Evolutionary conservation across 2,329 filamentous ascomycete species (phyloP).

Genomic region (Sporothrix schenckii): DNA sequence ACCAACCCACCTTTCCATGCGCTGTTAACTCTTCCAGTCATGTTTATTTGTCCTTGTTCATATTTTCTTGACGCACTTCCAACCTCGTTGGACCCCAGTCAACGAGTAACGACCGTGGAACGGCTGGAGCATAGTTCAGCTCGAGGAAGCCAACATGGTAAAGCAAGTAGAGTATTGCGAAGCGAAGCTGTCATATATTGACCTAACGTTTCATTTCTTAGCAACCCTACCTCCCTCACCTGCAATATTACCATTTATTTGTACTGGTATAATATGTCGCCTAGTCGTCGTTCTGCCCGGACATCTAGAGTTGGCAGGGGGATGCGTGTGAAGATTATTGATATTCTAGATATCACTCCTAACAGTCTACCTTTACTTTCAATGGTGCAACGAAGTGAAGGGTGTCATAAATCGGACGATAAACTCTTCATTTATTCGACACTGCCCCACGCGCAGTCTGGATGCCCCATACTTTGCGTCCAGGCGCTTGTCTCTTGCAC

Average conservation of each 20-base stretch:
- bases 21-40: not conserved
- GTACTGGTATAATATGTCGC: too few species aligned
- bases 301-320: too few species aligned
- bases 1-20: not conserved
- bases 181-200: not conserved
- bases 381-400: too few species aligned
- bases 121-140: not conserved
- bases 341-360: too few species aligned
- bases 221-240: not conserved
- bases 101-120: not conserved
- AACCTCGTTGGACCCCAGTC: not conserved
- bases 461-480: too few species aligned
- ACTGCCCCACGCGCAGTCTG: too few species aligned
- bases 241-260: not conserved
- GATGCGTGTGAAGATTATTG: too few species aligned
- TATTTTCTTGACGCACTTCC: slow-evolving; percentile 2
- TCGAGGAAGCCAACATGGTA: not conserved
- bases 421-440: too few species aligned
- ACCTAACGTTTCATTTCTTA: not conserved
- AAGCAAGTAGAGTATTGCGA: not conserved
- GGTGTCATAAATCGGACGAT: too few species aligned
- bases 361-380: too few species aligned
- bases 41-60: not conserved
- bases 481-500: too few species aligned
- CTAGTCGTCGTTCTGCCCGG: too few species aligned